These are phyloP conservation scores for Penicillium robsamsonii DNA, from an alignment of 495 filamentous ascomycete genomes.

Conservation along the genomic window DNA sequence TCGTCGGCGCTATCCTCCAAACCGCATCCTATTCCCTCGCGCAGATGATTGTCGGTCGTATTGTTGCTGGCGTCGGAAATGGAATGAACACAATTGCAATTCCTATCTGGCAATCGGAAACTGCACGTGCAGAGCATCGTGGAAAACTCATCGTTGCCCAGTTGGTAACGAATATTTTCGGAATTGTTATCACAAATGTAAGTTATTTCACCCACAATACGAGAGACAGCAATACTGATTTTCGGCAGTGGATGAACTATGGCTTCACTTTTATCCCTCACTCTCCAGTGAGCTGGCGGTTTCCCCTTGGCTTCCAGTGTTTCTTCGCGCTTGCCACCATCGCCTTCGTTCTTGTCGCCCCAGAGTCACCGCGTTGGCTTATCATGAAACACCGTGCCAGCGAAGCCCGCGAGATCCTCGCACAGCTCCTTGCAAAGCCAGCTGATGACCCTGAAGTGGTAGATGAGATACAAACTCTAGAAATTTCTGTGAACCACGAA, in stretches of 20 bases:
- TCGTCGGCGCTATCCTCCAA: slow-evolving; percentile 51
- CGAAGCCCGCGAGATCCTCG: slow-evolving; percentile 1
- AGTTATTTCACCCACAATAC: no score
- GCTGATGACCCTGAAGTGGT: not conserved
- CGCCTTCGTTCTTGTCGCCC: slow-evolving; percentile 41
- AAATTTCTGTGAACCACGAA: slow-evolving; percentile 5
- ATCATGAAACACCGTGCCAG: slow-evolving; percentile 10
- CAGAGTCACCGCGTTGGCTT: slow-evolving; percentile 47
- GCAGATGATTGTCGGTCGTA: slow-evolving; percentile 45
- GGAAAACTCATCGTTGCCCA: slow-evolving; percentile 52
- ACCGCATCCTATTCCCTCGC: slow-evolving; percentile 42
- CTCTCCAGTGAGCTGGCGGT: slow-evolving; percentile 43
- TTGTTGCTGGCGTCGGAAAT: slow-evolving; percentile 42
- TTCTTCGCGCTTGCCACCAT: slow-evolving; percentile 47
- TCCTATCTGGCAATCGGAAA: slow-evolving; percentile 48
- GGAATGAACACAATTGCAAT: slow-evolving; percentile 42
- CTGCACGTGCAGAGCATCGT: slow-evolving; percentile 51
- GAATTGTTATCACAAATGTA: no score
- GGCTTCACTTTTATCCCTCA: slow-evolving; percentile 18
- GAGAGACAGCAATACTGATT: slow-evolving; percentile 4
- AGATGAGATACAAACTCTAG: not conserved
- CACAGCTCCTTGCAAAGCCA: slow-evolving; percentile 1
- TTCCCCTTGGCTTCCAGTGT: slow-evolving; percentile 50
- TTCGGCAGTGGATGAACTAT: slow-evolving; percentile 18
- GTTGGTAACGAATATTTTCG: no score